Evolutionary conservation across 495 filamentous ascomycete species (phyloP), one percentile per base, ranked within the genome.

Genomic region (Cenococcum geophilum): DNA sequence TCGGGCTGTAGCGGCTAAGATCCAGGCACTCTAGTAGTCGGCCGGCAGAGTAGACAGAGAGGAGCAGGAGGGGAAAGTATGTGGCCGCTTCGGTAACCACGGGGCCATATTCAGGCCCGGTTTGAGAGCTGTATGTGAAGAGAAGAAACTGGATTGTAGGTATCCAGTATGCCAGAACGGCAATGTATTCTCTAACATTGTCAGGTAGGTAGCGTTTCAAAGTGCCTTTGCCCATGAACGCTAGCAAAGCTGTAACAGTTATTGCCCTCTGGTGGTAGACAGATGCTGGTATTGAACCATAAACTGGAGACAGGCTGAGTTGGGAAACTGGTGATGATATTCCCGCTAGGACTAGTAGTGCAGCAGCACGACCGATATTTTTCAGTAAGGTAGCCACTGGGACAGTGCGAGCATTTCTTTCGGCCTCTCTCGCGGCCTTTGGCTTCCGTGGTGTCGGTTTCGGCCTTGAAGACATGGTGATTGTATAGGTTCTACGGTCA

Each of bases 241-340:
- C 87, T 82, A 57, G 73, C 27, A 86, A 82, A 49, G 83, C 80
- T 43, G 80, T 85, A 9, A 80, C 74, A 59, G 80, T 82, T 48
- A 88, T 78, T 20, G 88, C 78, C 66, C 82, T 80, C 55, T 76
- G 71, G 71, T 96, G 91, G 73, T 86, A 86, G 67, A 86, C 78
- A 11, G 82, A 79, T 0, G 89, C 72, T 10, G 92, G 86, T 22
- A 91, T 85, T 16, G 85, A 81, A 22, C 92, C 92, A 75, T 95
- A 97, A 21, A 92, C 87, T 1, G 92, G 93, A 21, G 89, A 86
- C 36, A 97, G 74, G 5, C 79, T 83, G 62, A 89, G 76, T 65
- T 87, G 79, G 23, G 89, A 93, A 56, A 89, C 82, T 57, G 83
- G 84, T 21, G 89, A 89, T 61, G 82, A 87, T 49, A 87, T 70